These are phyloP conservation scores for Aurantiochytrium sp. DNA, from an alignment of 108 stramenopile genomes.

Conservation along the genomic window DNA sequence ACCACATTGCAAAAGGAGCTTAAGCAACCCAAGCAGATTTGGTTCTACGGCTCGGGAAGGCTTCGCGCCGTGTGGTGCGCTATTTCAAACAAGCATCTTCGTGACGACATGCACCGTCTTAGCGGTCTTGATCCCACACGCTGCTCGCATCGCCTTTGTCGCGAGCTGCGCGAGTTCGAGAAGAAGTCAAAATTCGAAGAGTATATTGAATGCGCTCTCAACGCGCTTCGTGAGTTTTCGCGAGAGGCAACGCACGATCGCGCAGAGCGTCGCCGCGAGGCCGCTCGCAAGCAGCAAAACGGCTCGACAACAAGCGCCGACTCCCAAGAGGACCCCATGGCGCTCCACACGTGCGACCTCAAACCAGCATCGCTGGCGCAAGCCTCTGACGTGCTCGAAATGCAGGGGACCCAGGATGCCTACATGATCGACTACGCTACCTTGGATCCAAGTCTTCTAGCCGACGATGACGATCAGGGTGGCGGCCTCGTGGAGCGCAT, in stretches of 20 bases:
- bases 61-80: slow-evolving; percentile 34
- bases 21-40: slow-evolving; percentile 29
- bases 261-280: background rate
- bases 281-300: background rate
- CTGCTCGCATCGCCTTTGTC: background rate
- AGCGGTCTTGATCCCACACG: background rate
- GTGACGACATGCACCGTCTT: background rate
- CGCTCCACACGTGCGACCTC: background rate
- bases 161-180: slow-evolving; percentile 28
- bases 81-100: slow-evolving; percentile 7
- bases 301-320: background rate
- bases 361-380: background rate
- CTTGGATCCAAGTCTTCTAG: background rate
- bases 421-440: background rate
- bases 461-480: background rate
- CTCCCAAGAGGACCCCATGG: background rate
- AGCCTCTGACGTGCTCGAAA: background rate
- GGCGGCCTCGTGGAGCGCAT: slow-evolving; percentile 17
- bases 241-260: background rate
- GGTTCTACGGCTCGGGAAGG: slow-evolving; percentile 39
- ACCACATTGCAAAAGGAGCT: background rate
- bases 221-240: slow-evolving; percentile 15
- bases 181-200: slow-evolving; percentile 27
- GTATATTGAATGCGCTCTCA: slow-evolving; percentile 31
- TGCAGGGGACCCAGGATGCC: background rate